Evolutionary conservation across 1,284 basidiomycete species (phyloP).

Genomic region (Trametes polyzona): DNA sequence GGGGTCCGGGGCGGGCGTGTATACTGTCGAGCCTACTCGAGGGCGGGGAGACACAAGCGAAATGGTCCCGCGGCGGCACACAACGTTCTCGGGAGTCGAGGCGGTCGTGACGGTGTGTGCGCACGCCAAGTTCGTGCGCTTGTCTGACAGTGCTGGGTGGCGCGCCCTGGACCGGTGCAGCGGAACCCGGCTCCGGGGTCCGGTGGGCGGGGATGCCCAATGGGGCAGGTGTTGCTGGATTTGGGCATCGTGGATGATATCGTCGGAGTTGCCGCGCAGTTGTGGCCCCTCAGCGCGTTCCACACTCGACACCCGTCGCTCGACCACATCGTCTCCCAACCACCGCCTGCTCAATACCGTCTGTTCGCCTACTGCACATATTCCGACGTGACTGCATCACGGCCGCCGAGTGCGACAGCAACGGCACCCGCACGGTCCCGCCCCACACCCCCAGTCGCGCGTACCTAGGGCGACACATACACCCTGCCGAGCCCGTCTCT

Average conservation of each 20-base stretch:
- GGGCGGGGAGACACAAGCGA: background rate
- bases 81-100: too few relatives aligned
- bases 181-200: background rate
- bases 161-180: background rate
- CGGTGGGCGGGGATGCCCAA: slow-evolving; percentile 5
- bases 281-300: too few relatives aligned
- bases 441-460: background rate
- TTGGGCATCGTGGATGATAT: background rate
- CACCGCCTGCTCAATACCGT: background rate
- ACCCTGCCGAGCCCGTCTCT: background rate
- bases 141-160: background rate
- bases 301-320: too few relatives aligned
- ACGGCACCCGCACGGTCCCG: too few relatives aligned
- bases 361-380: background rate
- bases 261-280: too few relatives aligned
- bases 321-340: background rate
- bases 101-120: background rate
- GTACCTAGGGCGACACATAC: background rate
- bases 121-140: background rate
- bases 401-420: too few relatives aligned
- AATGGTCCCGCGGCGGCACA: slow-evolving; percentile 1
- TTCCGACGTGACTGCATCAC: background rate
- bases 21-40: background rate
- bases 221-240: background rate
- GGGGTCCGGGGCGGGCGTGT: background rate